Conservation (phyloP, 2,329 filamentous ascomycete species). For the Cladosporium sp. region DNA sequence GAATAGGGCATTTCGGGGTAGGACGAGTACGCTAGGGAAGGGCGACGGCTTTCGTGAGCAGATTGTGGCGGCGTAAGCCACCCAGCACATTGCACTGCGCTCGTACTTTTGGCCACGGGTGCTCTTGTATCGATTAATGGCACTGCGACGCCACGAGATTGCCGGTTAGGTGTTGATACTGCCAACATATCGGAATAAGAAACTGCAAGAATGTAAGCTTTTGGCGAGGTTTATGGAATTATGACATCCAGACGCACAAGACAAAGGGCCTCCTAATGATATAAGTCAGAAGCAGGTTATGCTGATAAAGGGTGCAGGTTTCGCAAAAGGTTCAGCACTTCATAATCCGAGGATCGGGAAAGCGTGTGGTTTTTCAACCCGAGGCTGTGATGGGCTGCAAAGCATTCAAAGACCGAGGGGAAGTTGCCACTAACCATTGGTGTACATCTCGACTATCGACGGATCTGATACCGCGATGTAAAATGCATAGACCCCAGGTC, state of each 20-base stretch:
- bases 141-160: conserved; percentile 19
- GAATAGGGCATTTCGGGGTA: conserved; percentile 19
- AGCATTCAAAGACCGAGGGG: background rate
- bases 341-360: conserved; percentile 9
- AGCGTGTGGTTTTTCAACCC: conserved; percentile 26
- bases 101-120: conserved; percentile 11
- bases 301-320: background rate
- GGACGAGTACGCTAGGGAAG: conserved; percentile 20
- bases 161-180: conserved; percentile 19
- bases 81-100: conserved; percentile 15
- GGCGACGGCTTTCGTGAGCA: conserved; percentile 23
- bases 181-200: conserved; percentile 22
- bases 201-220: conserved; percentile 12
- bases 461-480: conserved; percentile 18
- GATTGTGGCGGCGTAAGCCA: conserved; percentile 26
- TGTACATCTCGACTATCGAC: conserved; percentile 21
- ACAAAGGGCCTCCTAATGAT: conserved; percentile 14
- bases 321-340: background rate
- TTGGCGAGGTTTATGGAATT: conserved; percentile 5
- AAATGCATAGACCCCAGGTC: conserved; percentile 18
- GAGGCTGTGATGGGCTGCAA: background rate
- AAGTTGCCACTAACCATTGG: conserved; percentile 26
- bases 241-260: conserved; percentile 14
- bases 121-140: conserved; percentile 23
- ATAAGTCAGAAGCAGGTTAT: conserved; percentile 5